Evolutionary conservation across 2,329 filamentous ascomycete genomes (phyloP), one percentile per base, ranked within the genome.

Genomic region (Alternaria tenuissima): DNA sequence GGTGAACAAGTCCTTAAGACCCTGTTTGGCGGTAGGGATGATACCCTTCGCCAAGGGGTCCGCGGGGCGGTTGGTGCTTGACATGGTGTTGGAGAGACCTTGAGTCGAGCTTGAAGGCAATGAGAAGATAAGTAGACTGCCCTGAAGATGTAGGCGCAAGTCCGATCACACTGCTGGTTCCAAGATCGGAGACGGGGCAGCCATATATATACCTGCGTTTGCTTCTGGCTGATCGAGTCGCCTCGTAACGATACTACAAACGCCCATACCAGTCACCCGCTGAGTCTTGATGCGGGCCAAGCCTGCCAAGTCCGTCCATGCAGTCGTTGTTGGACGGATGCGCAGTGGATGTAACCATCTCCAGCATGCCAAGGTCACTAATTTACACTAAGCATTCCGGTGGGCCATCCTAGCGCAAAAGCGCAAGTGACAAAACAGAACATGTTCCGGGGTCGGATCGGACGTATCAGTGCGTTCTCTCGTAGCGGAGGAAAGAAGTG

Each of bases 1-100:
- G 68, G 83, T 84, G 81, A 91, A 91, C 61, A 92, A 85, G 68
- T 92, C 90, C 11, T 77, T 76, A 67, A 85, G 82, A 36, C 86
- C 82, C 74, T 92, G 89, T 71, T 86, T 89, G 11, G 88, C 87
- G 1, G 88, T 89, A 28, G 89, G 82, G 39, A 88, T 62, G 51
- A 87, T 84, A 42, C 90, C 91, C 77, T 86, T 87, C 34, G 88
- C 88, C 59, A 92, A 76, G 20, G 89, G 88, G 64, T 91, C 89
- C 55, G 90, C 89, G 11, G 85, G 83, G 65, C 87, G 81, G 68
- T 77, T 74, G 52, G 66, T 62, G 58, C 62, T 70, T 22, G 72
- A 64, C 76, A 78, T 78, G 34, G 26, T 71, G 64, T 55, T 44
- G 52, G 48, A 18, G 30, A 39, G 41, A 51, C 58, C 42, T 49